Evolutionary conservation across 345 rosid species (phyloP), one percentile per base, ranked within the genome.

Genomic region (Salix purpurea): DNA sequence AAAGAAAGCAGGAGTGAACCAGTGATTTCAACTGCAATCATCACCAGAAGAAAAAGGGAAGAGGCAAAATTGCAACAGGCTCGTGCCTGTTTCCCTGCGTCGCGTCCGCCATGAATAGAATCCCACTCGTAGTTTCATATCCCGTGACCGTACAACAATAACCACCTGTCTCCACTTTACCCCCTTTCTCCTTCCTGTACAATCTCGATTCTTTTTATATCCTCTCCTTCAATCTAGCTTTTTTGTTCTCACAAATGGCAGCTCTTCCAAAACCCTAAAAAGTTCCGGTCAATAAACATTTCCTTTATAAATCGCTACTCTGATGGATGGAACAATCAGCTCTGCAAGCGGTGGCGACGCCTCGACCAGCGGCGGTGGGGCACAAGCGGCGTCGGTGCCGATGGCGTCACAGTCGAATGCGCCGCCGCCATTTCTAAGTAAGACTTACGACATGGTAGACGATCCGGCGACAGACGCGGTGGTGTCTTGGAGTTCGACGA

Each of bases 401-500:
- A 80, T 62, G 65, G 84, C 75, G 9, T 19, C 78, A 48, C 74
- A 36, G 44, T 77, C 81, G 4, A 92, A 78, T 74, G 79, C 87
- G 10, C 97, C 96, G 54, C 92, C 97, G 40, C 94, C 98, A 37
- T 94, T 94, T 79, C 82, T 94, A 16, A 91, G 96, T 88, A 94
- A 92, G 83, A 94, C 98, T 13, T 94, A 94, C 71, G 96, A 94
- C 84, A 89, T 94, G 96, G 97, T 94, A 58, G 97, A 94, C 75
- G 98, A 94, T 78, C 90, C 92, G 4, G 83, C 91, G 34, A 85
- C 94, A 21, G 96, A 94, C 81, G 70, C 89, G 65, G 74, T 91
- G 34, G 92, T 94, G 37, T 94, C 98, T 9, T 94, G 98, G 98
- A 87, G 97, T 73, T 74, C 87, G 21, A 79, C 89, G 73, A 90